These are phyloP conservation scores for Suillus occidentalis DNA, from an alignment of 768 basidiomycete genomes.

Conservation along the genomic window DNA sequence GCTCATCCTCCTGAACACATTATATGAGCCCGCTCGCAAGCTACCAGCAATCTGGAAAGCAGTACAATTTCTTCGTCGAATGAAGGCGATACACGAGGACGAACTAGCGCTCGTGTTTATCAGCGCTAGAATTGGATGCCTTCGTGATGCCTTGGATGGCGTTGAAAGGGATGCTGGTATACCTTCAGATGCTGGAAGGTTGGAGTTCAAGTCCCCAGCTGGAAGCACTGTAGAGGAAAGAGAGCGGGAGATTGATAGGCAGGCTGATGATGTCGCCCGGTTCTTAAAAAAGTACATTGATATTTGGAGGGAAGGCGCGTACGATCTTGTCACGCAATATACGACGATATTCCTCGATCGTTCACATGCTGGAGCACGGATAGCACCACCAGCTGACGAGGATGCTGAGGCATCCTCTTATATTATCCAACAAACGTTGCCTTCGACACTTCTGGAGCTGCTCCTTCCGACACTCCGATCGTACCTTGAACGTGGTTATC, in stretches of 20 bases:
- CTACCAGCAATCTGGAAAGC: constrained; percentile 90
- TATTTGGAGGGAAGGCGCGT: constrained; percentile 87
- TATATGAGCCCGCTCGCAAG: constrained; percentile 82
- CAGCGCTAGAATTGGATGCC: constrained; percentile 65
- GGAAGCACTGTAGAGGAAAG: constrained; percentile 29
- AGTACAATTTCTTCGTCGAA: constrained; percentile 80
- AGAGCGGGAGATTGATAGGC: constrained; percentile 52
- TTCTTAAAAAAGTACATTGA: constrained; percentile 89
- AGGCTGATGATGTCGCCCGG: constrained; percentile 69
- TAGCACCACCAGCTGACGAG: constrained; percentile 24
- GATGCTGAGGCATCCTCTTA: constrained; percentile 6
- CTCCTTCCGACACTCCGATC: constrained; percentile 67
- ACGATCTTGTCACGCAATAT: constrained; percentile 90
- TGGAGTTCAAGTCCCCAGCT: constrained; percentile 14
- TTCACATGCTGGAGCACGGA: constrained; percentile 29
- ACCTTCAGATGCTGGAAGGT: constrained; percentile 27
- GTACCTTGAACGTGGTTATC: constrained; percentile 61
- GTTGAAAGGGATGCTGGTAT: constrained; percentile 43
- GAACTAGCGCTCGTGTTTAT: constrained; percentile 88
- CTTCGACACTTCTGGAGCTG: constrained; percentile 37
- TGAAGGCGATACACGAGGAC: constrained; percentile 69
- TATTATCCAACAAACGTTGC: constrained; percentile 30
- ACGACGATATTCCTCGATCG: constrained; percentile 86
- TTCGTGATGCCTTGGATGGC: constrained; percentile 56
- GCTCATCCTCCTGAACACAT: constrained; percentile 69